A percentile compares a stretch with the other conserved stretches of the same genome.
These are phyloP conservation scores for Ceratocystis huliohia DNA, from an alignment of 2,329 filamentous ascomycete species.

Conservation along the genomic window DNA sequence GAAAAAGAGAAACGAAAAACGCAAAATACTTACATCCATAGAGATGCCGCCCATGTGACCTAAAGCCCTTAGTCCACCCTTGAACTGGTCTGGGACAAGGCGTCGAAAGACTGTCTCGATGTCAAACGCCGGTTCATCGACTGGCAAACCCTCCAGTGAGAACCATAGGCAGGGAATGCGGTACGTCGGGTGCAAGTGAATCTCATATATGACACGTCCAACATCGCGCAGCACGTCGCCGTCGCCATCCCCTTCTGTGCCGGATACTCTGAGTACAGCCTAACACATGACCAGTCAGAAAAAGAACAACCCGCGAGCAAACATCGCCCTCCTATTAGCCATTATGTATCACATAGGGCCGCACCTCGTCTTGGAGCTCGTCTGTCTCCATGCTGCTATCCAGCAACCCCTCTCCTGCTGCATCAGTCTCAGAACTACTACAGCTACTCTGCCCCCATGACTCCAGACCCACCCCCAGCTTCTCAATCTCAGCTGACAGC, in stretches of 20 bases:
- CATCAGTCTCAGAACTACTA: conserved; percentile 20
- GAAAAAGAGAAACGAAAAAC: conserved; percentile 18
- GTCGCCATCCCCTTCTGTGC: conserved; percentile 1
- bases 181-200: conserved; percentile 64
- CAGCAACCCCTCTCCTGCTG: conserved; percentile 22
- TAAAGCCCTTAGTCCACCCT: conserved; percentile 44
- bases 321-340: neutral
- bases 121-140: conserved; percentile 43
- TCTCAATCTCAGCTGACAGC: conserved; percentile 35
- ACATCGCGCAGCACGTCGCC: conserved; percentile 24
- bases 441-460: conserved; percentile 4
- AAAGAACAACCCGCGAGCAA: neutral
- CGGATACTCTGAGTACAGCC: conserved; percentile 10
- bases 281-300: conserved; percentile 21
- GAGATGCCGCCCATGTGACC: conserved; percentile 63
- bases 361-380: conserved; percentile 42
- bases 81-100: conserved; percentile 56
- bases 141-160: conserved; percentile 45
- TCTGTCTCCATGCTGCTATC: conserved; percentile 39
- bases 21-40: conserved; percentile 50
- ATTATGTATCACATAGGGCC: neutral
- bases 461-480: conserved; percentile 32
- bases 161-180: conserved; percentile 67
- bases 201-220: conserved; percentile 54
- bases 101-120: conserved; percentile 58